A percentile compares a stretch with the other conserved stretches of the same genome.
phyloP scores from a whole-genome alignment of 2,329 filamentous ascomycete genomes.

The Fusarium irregulare region DNA sequence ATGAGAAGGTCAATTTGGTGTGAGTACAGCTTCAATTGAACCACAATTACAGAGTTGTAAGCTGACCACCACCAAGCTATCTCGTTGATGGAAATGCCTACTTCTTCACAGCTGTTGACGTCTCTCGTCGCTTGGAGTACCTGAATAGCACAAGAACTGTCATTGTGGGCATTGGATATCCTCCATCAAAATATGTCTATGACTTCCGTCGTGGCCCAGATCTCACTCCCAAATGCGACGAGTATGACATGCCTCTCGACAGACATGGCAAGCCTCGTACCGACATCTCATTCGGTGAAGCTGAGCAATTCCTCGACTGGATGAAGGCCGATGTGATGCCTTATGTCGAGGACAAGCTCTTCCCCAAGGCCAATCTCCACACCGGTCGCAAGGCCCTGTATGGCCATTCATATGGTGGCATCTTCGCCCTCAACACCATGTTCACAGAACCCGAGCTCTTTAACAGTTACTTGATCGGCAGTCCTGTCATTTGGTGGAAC shows the following conservation, averaged over 20 bases:
- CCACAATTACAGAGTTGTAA: no score
- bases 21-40: constrained; percentile 25
- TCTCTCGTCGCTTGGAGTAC: constrained; percentile 43
- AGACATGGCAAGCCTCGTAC: constrained; percentile 42
- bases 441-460: constrained; percentile 56
- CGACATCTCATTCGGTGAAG: constrained; percentile 53
- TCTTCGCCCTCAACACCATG: constrained; percentile 59
- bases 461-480: constrained; percentile 58
- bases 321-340: constrained; percentile 55
- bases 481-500: constrained; percentile 62
- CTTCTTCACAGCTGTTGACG: constrained; percentile 50
- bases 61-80: constrained; percentile 42
- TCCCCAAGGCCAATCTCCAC: constrained; percentile 46
- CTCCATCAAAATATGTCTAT: constrained; percentile 45
- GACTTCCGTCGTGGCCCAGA: constrained; percentile 47
- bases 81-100: constrained; percentile 52
- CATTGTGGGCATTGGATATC: constrained; percentile 51
- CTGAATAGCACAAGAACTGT: constrained; percentile 45
- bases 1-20: constrained; percentile 44
- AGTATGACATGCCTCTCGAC: constrained; percentile 44
- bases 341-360: constrained; percentile 45
- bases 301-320: constrained; percentile 57
- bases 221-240: constrained; percentile 46
- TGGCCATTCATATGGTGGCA: constrained; percentile 62
- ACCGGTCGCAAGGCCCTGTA: constrained; percentile 57